A percentile compares a stretch with the other conserved stretches of the same genome.
These are phyloP conservation scores for Guyanaporus albipodus DNA, from an alignment of 768 basidiomycete species.

Conservation along the genomic window DNA sequence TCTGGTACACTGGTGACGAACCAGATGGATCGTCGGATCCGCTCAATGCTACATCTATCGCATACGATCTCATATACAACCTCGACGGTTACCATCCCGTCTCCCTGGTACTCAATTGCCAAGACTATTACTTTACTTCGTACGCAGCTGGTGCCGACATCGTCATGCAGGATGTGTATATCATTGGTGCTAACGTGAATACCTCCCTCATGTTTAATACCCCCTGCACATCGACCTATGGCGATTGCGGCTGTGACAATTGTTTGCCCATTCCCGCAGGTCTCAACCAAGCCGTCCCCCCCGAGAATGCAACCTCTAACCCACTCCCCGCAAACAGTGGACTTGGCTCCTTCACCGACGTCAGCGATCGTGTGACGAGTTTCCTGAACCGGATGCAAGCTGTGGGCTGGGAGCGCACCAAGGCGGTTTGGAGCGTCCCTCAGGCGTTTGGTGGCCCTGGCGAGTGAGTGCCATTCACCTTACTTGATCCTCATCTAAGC, in stretches of 20 bases:
- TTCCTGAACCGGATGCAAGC: slow-evolving; percentile 53
- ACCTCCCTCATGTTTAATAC: slow-evolving; percentile 59
- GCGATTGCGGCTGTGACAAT: slow-evolving; percentile 70
- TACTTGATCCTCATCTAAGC: neutral
- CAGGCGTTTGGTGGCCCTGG: slow-evolving; percentile 63
- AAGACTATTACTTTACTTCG: slow-evolving; percentile 58
- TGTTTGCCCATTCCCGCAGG: slow-evolving; percentile 48
- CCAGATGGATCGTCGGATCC: slow-evolving; percentile 69
- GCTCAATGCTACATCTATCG: slow-evolving; percentile 45
- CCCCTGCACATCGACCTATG: slow-evolving; percentile 57
- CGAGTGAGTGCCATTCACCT: slow-evolving; percentile 25
- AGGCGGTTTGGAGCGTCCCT: slow-evolving; percentile 73
- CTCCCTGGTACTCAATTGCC: slow-evolving; percentile 59
- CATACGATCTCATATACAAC: slow-evolving; percentile 55
- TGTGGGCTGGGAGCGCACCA: slow-evolving; percentile 63
- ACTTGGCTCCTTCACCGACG: slow-evolving; percentile 51
- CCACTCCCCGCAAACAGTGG: slow-evolving; percentile 23
- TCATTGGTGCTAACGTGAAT: slow-evolving; percentile 55
- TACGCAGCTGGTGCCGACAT: slow-evolving; percentile 66
- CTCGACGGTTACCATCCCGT: slow-evolving; percentile 67
- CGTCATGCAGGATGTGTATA: slow-evolving; percentile 57
- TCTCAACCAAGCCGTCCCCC: slow-evolving; percentile 24
- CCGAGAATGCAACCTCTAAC: slow-evolving; percentile 14
- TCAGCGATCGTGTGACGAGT: slow-evolving; percentile 62
- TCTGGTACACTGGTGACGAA: slow-evolving; percentile 73